Conservation (phyloP, 2,329 filamentous ascomycete genomes). For the Clonostachys rhizophaga region DNA sequence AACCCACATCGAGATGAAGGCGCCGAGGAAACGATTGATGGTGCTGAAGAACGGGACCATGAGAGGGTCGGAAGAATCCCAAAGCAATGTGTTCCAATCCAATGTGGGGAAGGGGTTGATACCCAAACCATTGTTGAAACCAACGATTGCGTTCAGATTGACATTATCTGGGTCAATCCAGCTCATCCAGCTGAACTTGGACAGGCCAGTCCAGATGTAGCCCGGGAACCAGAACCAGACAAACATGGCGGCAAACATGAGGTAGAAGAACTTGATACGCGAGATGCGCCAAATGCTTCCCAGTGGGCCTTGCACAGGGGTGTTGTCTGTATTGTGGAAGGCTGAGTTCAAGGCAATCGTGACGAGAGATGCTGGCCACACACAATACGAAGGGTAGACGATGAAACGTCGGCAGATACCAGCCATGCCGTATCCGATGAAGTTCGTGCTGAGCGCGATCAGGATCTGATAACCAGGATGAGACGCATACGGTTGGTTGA, state of each 20-base stretch:
- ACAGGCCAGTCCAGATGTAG: constrained; percentile 46
- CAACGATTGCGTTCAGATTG: constrained; percentile 34
- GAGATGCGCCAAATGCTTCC: constrained; percentile 38
- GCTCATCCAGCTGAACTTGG: constrained; percentile 50
- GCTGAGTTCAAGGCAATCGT: constrained; percentile 50
- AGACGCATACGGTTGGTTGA: constrained; percentile 48
- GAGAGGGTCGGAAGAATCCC: constrained; percentile 35
- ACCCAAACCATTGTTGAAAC: constrained; percentile 37
- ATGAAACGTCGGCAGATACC: constrained; percentile 48
- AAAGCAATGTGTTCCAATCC: constrained; percentile 41
- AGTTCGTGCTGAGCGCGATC: constrained; percentile 49
- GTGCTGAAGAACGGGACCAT: constrained; percentile 54
- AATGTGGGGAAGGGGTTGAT: constrained; percentile 40
- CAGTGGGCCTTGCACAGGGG: constrained; percentile 33
- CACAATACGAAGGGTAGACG: constrained; percentile 49
- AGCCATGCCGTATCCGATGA: constrained; percentile 57
- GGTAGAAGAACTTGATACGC: constrained; percentile 45
- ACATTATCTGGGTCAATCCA: constrained; percentile 47
- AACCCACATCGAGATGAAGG: constrained; percentile 49
- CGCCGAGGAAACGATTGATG: constrained; percentile 56
- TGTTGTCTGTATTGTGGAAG: constrained; percentile 41
- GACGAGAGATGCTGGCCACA: constrained; percentile 53
- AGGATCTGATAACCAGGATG: constrained; percentile 50
- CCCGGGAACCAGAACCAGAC: constrained; percentile 56
- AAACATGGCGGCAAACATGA: constrained; percentile 47